Conservation (phyloP, 148 eudicot species). For the Oxyria digyna region DNA sequence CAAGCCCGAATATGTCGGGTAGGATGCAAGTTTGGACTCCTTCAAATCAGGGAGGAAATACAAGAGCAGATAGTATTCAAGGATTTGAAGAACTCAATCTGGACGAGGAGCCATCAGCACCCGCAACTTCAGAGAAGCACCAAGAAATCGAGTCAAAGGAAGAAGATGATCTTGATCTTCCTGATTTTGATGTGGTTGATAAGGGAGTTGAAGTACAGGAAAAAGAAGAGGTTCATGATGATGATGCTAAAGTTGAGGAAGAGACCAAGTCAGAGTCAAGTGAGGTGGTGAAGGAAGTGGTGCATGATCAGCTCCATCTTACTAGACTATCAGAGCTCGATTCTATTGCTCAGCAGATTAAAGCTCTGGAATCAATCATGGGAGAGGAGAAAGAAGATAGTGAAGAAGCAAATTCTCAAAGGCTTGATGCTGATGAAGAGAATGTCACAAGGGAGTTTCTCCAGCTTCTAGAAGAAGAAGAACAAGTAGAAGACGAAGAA, state of each 20-base stretch:
- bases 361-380: conserved; percentile 87
- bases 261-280: conserved; percentile 41
- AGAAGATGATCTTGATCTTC: conserved; percentile 64
- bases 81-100: conserved; percentile 82
- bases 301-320: conserved; percentile 51
- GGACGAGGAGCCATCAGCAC: conserved; percentile 50
- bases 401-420: conserved; percentile 49
- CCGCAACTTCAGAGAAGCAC: conserved; percentile 10
- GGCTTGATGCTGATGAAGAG: conserved; percentile 75
- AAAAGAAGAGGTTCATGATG: not conserved
- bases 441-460: conserved; percentile 80
- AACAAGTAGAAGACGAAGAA: not conserved
- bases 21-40: conserved; percentile 58
- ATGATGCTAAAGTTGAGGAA: conserved; percentile 9
- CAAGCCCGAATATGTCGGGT: conserved; percentile 67
- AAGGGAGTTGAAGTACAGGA: conserved; percentile 68
- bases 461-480: conserved; percentile 51
- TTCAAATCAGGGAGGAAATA: conserved; percentile 29
- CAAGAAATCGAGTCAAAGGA: conserved; percentile 22
- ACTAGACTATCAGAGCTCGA: conserved; percentile 72
- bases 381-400: conserved; percentile 28
- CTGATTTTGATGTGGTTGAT: conserved; percentile 77
- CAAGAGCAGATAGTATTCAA: conserved; percentile 30
- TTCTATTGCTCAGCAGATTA: conserved; percentile 82
- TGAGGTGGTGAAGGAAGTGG: conserved; percentile 87